Conservation (phyloP, 1,139 yeast species). For the Pichia sp. region DNA sequence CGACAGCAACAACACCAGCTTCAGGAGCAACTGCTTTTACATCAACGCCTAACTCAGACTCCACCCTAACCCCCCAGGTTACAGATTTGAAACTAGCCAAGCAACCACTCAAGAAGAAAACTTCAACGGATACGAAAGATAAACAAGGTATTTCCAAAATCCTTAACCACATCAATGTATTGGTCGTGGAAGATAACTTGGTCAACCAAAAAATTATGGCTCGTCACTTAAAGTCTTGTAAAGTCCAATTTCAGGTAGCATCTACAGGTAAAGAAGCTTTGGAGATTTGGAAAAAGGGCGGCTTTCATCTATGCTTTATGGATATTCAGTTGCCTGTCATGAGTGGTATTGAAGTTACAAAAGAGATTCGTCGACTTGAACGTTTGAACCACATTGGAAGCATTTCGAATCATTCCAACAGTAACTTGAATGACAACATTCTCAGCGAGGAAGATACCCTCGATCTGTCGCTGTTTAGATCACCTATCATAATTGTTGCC, state of each 20-base stretch:
- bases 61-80: conserved; percentile 4
- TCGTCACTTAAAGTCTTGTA: conserved; percentile 81
- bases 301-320: conserved; percentile 87
- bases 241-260: conserved; percentile 80
- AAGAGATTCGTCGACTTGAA: conserved; percentile 80
- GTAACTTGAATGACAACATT: conserved; percentile 2
- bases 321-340: conserved; percentile 92
- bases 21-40: background rate
- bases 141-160: conserved; percentile 35
- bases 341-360: conserved; percentile 90
- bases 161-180: conserved; percentile 76
- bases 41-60: conserved; percentile 6
- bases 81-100: background rate
- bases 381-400: conserved; percentile 78
- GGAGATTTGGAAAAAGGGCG: conserved; percentile 88
- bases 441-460: conserved; percentile 36
- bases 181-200: conserved; percentile 93
- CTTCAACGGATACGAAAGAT: conserved; percentile 1
- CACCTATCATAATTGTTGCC: conserved; percentile 95
- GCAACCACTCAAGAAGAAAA: background rate
- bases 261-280: conserved; percentile 90
- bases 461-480: conserved; percentile 57
- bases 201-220: conserved; percentile 91
- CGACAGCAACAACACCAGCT: background rate
- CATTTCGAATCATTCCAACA: conserved; percentile 3